These are phyloP conservation scores for Daldinia bambusicola DNA, from an alignment of 495 filamentous ascomycete species.

Conservation along the genomic window DNA sequence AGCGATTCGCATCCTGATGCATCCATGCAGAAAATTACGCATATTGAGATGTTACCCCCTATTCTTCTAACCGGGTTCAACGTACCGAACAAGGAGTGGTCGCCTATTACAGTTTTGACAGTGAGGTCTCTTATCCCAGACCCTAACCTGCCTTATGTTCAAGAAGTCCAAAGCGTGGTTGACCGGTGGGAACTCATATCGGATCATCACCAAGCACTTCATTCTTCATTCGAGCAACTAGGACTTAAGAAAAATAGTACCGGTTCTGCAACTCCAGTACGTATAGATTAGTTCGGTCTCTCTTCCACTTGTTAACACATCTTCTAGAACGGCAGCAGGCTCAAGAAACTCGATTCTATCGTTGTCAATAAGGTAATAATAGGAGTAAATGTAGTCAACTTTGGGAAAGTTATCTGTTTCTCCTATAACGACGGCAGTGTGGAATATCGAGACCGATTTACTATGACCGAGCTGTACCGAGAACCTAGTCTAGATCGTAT, in stretches of 20 bases:
- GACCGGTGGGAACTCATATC: conserved; percentile 80
- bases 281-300: conserved; percentile 11
- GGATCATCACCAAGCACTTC: conserved; percentile 67
- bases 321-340: conserved; percentile 63
- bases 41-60: conserved; percentile 72
- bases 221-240: conserved; percentile 79
- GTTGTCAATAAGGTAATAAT: conserved; percentile 73
- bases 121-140: conserved; percentile 72
- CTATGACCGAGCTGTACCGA: conserved; percentile 70
- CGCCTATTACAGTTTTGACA: conserved; percentile 72
- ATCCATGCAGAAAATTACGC: conserved; percentile 70
- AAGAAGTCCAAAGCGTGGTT: conserved; percentile 73
- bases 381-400: conserved; percentile 70
- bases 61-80: conserved; percentile 52
- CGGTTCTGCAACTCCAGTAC: conserved; percentile 55
- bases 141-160: conserved; percentile 64
- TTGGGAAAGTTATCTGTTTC: conserved; percentile 73
- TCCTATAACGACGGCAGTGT: conserved; percentile 79
- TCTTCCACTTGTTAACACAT: conserved; percentile 26
- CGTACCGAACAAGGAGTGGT: conserved; percentile 57
- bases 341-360: conserved; percentile 75
- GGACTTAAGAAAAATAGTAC: conserved; percentile 68
- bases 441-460: conserved; percentile 77
- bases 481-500: conserved; percentile 71
- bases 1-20: conserved; percentile 57